These are phyloP conservation scores for Podochytrium sp. DNA, from an alignment of 192 early-diverging fungal genomes.

Conservation along the genomic window DNA sequence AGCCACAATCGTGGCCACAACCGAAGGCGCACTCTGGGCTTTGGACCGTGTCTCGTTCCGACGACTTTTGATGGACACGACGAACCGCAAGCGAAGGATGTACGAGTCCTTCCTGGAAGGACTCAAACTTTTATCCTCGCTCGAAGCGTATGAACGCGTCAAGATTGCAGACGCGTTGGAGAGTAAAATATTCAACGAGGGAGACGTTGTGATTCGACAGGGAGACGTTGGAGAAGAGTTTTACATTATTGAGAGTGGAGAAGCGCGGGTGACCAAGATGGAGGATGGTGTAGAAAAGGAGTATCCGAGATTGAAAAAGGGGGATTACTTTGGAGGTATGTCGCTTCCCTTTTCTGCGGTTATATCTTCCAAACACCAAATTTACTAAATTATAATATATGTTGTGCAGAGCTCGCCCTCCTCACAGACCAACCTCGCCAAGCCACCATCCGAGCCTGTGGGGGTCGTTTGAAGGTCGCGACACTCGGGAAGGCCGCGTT, in stretches of 20 bases:
- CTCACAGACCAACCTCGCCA: slow-evolving; percentile 92
- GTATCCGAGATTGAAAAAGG: slow-evolving; percentile 64
- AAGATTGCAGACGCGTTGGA: slow-evolving; percentile 99
- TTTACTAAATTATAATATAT: neutral
- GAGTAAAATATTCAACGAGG: slow-evolving; percentile 84
- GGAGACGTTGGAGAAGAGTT: slow-evolving; percentile 94
- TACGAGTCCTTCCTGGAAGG: slow-evolving; percentile 97
- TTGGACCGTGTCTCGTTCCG: slow-evolving; percentile 97
- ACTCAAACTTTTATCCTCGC: slow-evolving; percentile 80
- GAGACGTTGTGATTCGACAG: slow-evolving; percentile 83
- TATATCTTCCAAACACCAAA: neutral
- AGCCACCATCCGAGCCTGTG: slow-evolving; percentile 85
- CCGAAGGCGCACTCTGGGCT: slow-evolving; percentile 89
- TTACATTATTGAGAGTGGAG: slow-evolving; percentile 94
- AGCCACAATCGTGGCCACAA: slow-evolving; percentile 89
- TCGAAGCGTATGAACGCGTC: slow-evolving; percentile 96
- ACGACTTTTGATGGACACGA: slow-evolving; percentile 97
- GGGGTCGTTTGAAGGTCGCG: slow-evolving; percentile 86
- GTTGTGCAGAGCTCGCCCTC: slow-evolving; percentile 82
- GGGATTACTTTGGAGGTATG: slow-evolving; percentile 97
- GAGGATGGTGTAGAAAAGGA: slow-evolving; percentile 75
- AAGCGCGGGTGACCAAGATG: slow-evolving; percentile 79
- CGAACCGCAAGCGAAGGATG: slow-evolving; percentile 90
- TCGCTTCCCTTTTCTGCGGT: no score
- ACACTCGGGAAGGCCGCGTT: slow-evolving; percentile 94